Percentiles rank a stretch among this genome's conserved stretches.
Conservation (phyloP, 495 filamentous ascomycete species). For the Penicillium coffeae region DNA sequence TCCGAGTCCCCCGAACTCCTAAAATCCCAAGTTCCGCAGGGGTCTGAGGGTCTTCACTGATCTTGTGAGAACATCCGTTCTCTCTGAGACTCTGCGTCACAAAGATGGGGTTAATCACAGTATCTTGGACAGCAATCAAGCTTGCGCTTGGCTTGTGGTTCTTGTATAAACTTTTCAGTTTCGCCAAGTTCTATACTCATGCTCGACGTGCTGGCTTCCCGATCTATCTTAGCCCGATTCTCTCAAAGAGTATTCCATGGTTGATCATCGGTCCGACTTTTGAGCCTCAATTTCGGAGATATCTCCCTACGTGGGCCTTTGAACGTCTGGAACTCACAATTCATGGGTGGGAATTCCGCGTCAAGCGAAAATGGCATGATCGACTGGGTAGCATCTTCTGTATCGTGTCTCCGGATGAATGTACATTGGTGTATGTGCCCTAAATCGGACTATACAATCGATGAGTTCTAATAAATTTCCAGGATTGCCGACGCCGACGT, state of each 20-base stretch:
- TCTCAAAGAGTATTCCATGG: conserved; percentile 28
- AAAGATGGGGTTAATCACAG: no score
- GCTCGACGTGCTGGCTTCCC: conserved; percentile 61
- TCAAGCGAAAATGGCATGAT: conserved; percentile 11
- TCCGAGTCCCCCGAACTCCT: no score
- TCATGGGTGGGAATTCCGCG: conserved; percentile 29
- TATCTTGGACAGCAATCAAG: not conserved
- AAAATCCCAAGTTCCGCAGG: no score
- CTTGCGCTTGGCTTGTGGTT: not conserved
- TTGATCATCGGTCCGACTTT: conserved; percentile 20
- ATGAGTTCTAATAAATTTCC: not conserved
- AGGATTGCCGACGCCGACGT: conserved; percentile 21
- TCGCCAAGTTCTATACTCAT: not conserved
- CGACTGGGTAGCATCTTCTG: conserved; percentile 20
- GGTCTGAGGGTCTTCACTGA: no score
- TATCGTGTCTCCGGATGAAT: conserved; percentile 22
- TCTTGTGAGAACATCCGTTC: no score
- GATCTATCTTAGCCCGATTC: conserved; percentile 53
- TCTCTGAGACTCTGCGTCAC: no score
- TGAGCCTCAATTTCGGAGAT: conserved; percentile 12
- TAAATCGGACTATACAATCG: not conserved
- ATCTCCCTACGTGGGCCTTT: conserved; percentile 18
- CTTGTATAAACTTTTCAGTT: not conserved
- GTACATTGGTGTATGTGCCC: conserved; percentile 18
- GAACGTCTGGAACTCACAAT: conserved; percentile 14